These are phyloP conservation scores for Suhomyces kilbournensis DNA, from an alignment of 805 yeast species.

Conservation along the genomic window DNA sequence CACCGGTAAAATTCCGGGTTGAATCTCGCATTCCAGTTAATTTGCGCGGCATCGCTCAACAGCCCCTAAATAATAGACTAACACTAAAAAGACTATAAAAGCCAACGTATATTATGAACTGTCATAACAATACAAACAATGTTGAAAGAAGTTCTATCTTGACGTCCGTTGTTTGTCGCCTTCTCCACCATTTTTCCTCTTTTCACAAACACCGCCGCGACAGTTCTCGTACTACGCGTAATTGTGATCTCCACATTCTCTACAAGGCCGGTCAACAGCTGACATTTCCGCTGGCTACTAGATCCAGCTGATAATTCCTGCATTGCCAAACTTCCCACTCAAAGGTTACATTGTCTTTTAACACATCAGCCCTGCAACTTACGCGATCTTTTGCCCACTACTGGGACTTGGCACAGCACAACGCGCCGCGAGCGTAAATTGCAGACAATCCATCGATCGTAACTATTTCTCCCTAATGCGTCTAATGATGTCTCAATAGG, in stretches of 20 bases:
- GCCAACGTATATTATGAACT: background rate
- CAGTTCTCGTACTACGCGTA: background rate
- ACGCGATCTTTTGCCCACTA: background rate
- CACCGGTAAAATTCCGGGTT: background rate
- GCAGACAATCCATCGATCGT: slow-evolving; percentile 1
- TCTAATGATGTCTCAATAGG: background rate
- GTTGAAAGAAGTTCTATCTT: background rate
- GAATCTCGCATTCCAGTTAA: background rate
- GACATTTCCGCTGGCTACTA: background rate
- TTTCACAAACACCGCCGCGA: background rate
- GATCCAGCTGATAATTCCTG: background rate
- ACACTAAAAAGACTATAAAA: background rate
- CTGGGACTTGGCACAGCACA: background rate
- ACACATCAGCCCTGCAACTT: background rate
- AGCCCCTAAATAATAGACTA: background rate
- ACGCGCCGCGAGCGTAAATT: background rate
- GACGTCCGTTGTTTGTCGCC: background rate
- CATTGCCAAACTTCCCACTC: background rate
- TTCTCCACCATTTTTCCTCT: background rate
- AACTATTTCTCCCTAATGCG: slow-evolving; percentile 1
- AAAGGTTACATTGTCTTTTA: background rate
- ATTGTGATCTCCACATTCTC: background rate
- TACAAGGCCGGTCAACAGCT: background rate
- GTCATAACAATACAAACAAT: background rate
- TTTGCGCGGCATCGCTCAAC: background rate